Evolutionary conservation across 2,329 filamentous ascomycete genomes (phyloP).

Genomic region (Samsoniella hepiali): DNA sequence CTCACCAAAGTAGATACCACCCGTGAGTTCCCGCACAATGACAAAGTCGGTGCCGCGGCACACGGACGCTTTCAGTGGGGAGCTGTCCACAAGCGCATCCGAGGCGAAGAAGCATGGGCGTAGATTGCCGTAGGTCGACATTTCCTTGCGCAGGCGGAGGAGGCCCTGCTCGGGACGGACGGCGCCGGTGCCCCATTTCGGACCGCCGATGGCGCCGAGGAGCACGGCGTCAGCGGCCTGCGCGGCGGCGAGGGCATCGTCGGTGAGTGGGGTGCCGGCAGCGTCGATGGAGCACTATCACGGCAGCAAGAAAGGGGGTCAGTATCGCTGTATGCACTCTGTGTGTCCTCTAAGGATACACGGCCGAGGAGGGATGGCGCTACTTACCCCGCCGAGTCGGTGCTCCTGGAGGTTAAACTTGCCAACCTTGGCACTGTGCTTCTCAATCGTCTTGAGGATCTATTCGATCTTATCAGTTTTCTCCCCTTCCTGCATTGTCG

Average conservation of each 20-base stretch:
- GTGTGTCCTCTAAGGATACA: constrained; percentile 7
- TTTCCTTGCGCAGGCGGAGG: constrained; percentile 86
- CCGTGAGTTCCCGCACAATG: constrained; percentile 87
- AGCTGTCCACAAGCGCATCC: constrained; percentile 76
- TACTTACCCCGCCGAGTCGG: constrained; percentile 82
- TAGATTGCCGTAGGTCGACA: constrained; percentile 91
- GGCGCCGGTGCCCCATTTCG: constrained; percentile 86
- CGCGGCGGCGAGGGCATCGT: constrained; percentile 76
- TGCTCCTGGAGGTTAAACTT: constrained; percentile 90
- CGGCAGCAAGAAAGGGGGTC: too few species aligned
- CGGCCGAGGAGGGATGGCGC: too few species aligned
- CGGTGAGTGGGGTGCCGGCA: constrained; percentile 73
- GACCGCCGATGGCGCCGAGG: constrained; percentile 91
- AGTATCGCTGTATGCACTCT: neutral
- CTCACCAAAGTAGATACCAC: constrained; percentile 94
- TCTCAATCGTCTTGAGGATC: constrained; percentile 77
- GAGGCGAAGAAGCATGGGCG: constrained; percentile 95
- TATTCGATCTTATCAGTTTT: constrained; percentile 33
- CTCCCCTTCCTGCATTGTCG: neutral
- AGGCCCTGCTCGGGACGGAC: constrained; percentile 92
- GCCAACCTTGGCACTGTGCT: constrained; percentile 61
- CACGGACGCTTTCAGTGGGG: constrained; percentile 80
- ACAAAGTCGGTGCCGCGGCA: constrained; percentile 88
- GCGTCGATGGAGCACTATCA: constrained; percentile 81
- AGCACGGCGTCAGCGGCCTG: constrained; percentile 86